Evolutionary conservation across 2,329 filamentous ascomycete genomes (phyloP).

Genomic region (Ophiostoma sp.): DNA sequence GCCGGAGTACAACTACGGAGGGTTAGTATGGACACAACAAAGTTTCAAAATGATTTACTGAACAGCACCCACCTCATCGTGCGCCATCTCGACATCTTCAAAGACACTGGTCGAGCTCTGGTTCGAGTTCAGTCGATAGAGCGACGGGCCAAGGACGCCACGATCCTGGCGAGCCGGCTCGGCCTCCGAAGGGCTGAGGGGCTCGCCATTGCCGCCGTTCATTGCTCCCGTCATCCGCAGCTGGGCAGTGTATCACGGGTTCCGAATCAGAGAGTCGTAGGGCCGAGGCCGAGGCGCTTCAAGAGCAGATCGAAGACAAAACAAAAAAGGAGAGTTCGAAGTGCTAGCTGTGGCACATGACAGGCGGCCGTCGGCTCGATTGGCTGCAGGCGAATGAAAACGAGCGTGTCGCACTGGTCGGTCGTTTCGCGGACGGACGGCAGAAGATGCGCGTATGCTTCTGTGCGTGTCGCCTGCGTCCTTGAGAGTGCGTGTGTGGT

Average conservation of each 20-base stretch:
- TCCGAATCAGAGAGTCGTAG: neutral
- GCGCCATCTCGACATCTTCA: constrained; percentile 97
- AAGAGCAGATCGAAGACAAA: neutral
- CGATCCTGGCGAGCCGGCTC: neutral
- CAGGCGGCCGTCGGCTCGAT: neutral
- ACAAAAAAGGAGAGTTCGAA: neutral
- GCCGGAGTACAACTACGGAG: constrained; percentile 73
- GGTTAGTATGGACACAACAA: neutral
- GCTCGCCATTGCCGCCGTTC: constrained; percentile 25
- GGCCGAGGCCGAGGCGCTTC: neutral
- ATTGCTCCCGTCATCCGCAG: constrained; percentile 16
- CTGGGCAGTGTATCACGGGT: neutral
- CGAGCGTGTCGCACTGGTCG: neutral
- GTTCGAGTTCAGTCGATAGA: constrained; percentile 70
- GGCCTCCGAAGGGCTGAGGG: constrained; percentile 18
- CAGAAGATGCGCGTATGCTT: neutral
- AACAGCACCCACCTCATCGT: constrained; percentile 73
- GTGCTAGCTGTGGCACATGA: constrained; percentile 15
- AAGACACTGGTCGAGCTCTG: constrained; percentile 78
- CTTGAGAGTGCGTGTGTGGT: neutral
- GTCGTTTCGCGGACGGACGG: neutral
- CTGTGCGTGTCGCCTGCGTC: neutral
- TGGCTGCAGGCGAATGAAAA: neutral
- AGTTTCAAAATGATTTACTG: no score
- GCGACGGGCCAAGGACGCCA: constrained; percentile 19